Conservation (phyloP, 176 grass and related monocot genomes). For the Coix lacrymajobi region DNA sequence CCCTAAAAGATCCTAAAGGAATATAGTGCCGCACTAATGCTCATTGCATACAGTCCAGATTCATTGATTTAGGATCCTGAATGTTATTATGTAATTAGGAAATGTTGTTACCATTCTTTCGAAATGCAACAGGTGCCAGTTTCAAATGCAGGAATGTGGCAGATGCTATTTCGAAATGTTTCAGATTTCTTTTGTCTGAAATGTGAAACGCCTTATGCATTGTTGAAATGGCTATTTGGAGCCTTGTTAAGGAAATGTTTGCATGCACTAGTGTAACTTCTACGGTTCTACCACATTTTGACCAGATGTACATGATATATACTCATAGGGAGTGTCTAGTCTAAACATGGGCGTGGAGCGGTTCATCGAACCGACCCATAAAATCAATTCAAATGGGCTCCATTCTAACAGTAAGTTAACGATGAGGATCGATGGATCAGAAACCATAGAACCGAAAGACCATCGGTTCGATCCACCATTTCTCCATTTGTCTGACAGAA, state of each 20-base stretch:
- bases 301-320: background rate
- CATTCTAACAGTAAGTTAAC: too few species aligned
- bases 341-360: too few species aligned
- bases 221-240: background rate
- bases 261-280: background rate
- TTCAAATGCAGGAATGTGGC: background rate
- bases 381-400: too few species aligned
- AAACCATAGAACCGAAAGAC: too few species aligned
- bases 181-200: background rate
- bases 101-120: background rate
- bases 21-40: background rate
- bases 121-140: background rate
- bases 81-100: background rate
- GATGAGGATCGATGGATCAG: too few species aligned
- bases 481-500: too few species aligned
- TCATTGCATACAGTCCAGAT: background rate
- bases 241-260: background rate
- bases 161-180: background rate
- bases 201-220: background rate
- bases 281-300: background rate
- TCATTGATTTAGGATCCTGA: background rate
- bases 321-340: background rate
- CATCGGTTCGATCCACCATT: too few species aligned
- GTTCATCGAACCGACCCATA: too few species aligned
- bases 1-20: background rate